These are phyloP conservation scores for Amanita jacksonii DNA, from an alignment of 768 basidiomycete genomes.

Conservation along the genomic window DNA sequence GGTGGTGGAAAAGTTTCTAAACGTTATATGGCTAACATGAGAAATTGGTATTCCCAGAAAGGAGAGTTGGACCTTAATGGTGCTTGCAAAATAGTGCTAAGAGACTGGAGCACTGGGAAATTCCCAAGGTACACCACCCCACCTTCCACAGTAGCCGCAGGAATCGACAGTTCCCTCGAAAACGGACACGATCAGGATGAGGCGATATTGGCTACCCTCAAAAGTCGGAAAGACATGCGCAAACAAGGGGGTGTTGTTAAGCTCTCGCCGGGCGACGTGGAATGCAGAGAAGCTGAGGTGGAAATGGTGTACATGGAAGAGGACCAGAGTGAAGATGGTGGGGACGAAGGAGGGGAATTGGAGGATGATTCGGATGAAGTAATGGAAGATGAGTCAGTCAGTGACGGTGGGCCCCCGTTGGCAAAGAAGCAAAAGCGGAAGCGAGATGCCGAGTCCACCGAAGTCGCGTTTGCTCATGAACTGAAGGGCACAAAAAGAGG, in stretches of 20 bases:
- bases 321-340: slow-evolving; percentile 24
- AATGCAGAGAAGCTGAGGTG: slow-evolving; percentile 28
- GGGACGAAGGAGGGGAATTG: slow-evolving; percentile 30
- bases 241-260: slow-evolving; percentile 52
- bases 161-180: slow-evolving; percentile 11
- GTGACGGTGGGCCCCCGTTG: slow-evolving; percentile 22
- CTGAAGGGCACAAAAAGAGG: slow-evolving; percentile 15
- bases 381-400: slow-evolving; percentile 19
- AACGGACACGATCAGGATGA: slow-evolving; percentile 39
- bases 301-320: slow-evolving; percentile 35
- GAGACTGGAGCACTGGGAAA: slow-evolving; percentile 76
- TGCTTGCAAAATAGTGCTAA: slow-evolving; percentile 70
- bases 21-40: slow-evolving; percentile 8
- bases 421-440: slow-evolving; percentile 41
- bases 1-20: slow-evolving; percentile 10
- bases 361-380: slow-evolving; percentile 28
- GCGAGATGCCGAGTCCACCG: slow-evolving; percentile 21
- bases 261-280: slow-evolving; percentile 25
- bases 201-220: slow-evolving; percentile 35
- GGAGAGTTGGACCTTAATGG: slow-evolving; percentile 63
- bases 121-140: slow-evolving; percentile 67
- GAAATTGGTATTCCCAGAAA: slow-evolving; percentile 33
- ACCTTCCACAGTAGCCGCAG: slow-evolving; percentile 16
- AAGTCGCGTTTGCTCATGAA: slow-evolving; percentile 38
- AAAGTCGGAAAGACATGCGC: slow-evolving; percentile 59